Evolutionary conservation across 352 stramenopile genomes (phyloP).

Genomic region (Phytophthora ramorum): DNA sequence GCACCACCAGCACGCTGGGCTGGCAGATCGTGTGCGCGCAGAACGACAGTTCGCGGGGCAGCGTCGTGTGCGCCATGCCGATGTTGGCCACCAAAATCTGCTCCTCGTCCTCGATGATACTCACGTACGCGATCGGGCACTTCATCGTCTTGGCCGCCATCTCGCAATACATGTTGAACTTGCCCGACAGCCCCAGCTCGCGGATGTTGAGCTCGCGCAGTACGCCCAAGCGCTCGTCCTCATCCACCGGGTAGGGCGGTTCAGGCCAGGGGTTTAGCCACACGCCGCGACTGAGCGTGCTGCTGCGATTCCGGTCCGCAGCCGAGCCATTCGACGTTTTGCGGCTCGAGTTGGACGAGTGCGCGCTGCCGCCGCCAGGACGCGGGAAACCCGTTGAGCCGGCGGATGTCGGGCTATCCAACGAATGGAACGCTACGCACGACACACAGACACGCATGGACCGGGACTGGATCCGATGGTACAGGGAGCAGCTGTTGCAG

Average conservation of each 20-base stretch:
- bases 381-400: conserved; percentile 51
- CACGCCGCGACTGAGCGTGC: conserved; percentile 64
- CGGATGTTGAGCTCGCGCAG: conserved; percentile 85
- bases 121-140: conserved; percentile 87
- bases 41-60: conserved; percentile 85
- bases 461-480: conserved; percentile 84
- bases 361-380: conserved; percentile 33
- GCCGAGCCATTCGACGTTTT: conserved; percentile 70
- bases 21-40: conserved; percentile 89
- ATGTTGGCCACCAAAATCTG: conserved; percentile 88
- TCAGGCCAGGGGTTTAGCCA: conserved; percentile 88
- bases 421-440: conserved; percentile 83
- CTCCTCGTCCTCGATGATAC: conserved; percentile 86
- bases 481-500: conserved; percentile 84
- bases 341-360: conserved; percentile 47
- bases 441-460: conserved; percentile 89
- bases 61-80: conserved; percentile 81
- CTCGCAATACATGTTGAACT: conserved; percentile 91
- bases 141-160: conserved; percentile 90
- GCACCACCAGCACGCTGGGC: conserved; percentile 78
- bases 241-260: conserved; percentile 79
- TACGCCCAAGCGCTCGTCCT: conserved; percentile 76
- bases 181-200: conserved; percentile 71
- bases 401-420: conserved; percentile 77
- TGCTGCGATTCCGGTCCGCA: conserved; percentile 47